phyloP scores from a whole-genome alignment of 768 basidiomycete species.

The Termitomyces sp. region DNA sequence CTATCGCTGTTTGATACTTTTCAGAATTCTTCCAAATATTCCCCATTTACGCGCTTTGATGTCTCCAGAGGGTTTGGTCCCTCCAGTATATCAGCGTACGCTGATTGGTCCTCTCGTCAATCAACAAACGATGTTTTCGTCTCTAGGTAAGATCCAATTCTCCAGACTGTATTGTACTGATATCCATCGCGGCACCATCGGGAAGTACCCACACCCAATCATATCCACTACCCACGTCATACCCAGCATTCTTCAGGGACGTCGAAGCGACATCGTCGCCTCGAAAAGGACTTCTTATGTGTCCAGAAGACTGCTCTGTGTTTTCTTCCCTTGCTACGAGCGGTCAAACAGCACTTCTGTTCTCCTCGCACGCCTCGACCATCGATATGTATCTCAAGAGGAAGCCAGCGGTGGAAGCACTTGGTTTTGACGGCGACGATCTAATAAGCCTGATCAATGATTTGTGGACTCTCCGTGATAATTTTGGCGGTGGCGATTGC shows the following conservation, averaged over 20 bases:
- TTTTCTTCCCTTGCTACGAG: conserved; percentile 48
- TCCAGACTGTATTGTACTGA: conserved; percentile 2
- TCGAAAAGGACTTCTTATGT: conserved; percentile 10
- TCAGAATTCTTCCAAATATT: conserved; percentile 7
- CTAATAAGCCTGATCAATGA: conserved; percentile 52
- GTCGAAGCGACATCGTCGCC: conserved; percentile 4
- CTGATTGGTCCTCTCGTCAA: conserved; percentile 32
- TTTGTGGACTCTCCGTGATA: conserved; percentile 59
- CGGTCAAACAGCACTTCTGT: conserved; percentile 32
- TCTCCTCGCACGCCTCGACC: conserved; percentile 51
- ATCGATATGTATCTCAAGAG: conserved; percentile 41
- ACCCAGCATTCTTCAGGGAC: conserved; percentile 43
- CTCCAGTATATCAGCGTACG: conserved; percentile 30
- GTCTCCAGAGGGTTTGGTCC: conserved; percentile 60
- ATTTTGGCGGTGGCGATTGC: conserved; percentile 23
- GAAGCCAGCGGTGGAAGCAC: conserved; percentile 28
- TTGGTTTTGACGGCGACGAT: conserved; percentile 52
- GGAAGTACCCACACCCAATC: conserved; percentile 42
- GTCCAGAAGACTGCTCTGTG: conserved; percentile 17
- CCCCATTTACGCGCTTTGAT: conserved; percentile 41
- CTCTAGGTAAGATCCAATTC: conserved; percentile 30
- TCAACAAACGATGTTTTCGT: conserved; percentile 27
- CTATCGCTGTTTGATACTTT: background rate
- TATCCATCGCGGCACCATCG: background rate
- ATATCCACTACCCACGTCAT: conserved; percentile 63